These are phyloP conservation scores for Chalciporus piperatoides DNA, from an alignment of 1,284 basidiomycete genomes.

Conservation along the genomic window DNA sequence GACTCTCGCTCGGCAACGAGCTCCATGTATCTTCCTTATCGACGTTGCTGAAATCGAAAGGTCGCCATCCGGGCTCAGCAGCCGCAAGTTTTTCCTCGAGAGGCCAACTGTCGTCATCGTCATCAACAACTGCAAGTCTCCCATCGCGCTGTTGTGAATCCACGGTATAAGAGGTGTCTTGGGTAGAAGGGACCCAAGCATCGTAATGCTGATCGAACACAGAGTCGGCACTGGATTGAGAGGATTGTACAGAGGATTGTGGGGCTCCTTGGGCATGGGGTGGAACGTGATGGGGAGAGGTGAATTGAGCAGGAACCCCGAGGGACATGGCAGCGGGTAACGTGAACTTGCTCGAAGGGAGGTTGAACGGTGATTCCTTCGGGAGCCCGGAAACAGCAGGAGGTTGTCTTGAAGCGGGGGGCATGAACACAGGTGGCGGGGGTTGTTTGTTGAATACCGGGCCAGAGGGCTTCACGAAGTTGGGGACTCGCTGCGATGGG, in stretches of 20 bases:
- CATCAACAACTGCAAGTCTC: slow-evolving; percentile 38
- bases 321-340: slow-evolving; percentile 44
- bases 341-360: slow-evolving; percentile 37
- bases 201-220: slow-evolving; percentile 48
- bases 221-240: slow-evolving; percentile 47
- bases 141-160: slow-evolving; percentile 34
- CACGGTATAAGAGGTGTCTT: slow-evolving; percentile 53
- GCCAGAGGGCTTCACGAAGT: slow-evolving; percentile 36
- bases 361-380: slow-evolving; percentile 30
- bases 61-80: slow-evolving; percentile 53
- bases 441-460: slow-evolving; percentile 55
- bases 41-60: slow-evolving; percentile 38
- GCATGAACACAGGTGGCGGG: slow-evolving; percentile 51
- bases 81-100: slow-evolving; percentile 58
- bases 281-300: slow-evolving; percentile 28
- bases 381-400: slow-evolving; percentile 20
- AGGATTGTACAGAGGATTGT: slow-evolving; percentile 49
- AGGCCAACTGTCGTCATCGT: slow-evolving; percentile 72
- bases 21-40: slow-evolving; percentile 70
- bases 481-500: slow-evolving; percentile 33
- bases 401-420: slow-evolving; percentile 31
- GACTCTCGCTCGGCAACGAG: slow-evolving; percentile 54
- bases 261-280: slow-evolving; percentile 17
- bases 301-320: slow-evolving; percentile 39
- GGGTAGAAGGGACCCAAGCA: slow-evolving; percentile 54